A percentile compares a stretch with the other conserved stretches of the same genome.
Conservation (phyloP, 2,329 filamentous ascomycete species). For the Chrysoporthe puriensis region DNA sequence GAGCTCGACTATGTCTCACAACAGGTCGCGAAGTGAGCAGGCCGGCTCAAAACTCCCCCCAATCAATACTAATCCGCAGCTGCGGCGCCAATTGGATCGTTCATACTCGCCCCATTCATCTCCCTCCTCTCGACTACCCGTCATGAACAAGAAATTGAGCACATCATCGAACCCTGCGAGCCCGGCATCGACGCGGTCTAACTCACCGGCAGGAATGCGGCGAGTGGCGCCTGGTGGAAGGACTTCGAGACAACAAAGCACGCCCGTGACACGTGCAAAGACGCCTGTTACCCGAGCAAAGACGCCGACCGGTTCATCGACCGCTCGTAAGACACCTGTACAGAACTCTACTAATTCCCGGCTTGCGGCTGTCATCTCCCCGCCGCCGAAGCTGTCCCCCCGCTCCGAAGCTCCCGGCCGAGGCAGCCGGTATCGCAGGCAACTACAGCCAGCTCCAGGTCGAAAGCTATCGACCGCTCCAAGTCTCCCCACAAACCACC, state of each 20-base stretch:
- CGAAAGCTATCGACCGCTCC: slow-evolving; percentile 63
- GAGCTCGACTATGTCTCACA: slow-evolving; percentile 46
- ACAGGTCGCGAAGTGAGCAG: slow-evolving; percentile 65
- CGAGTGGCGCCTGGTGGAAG: slow-evolving; percentile 44
- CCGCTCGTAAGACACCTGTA: slow-evolving; percentile 43
- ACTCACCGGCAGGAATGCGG: slow-evolving; percentile 55
- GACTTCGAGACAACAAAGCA: slow-evolving; percentile 39
- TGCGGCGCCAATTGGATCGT: slow-evolving; percentile 24
- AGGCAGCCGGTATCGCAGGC: slow-evolving; percentile 76
- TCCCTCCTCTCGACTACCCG: slow-evolving; percentile 43
- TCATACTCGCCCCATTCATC: slow-evolving; percentile 35
- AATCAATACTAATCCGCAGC: slow-evolving; percentile 23
- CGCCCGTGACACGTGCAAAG: slow-evolving; percentile 43
- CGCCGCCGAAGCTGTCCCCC: slow-evolving; percentile 74
- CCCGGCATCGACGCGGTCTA: slow-evolving; percentile 57
- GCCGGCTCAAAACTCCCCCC: slow-evolving; percentile 37
- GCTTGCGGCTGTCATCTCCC: slow-evolving; percentile 75
- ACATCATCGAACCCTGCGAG: slow-evolving; percentile 52
- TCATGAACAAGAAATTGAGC: slow-evolving; percentile 44
- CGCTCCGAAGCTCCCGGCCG: slow-evolving; percentile 80
- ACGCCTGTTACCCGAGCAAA: slow-evolving; percentile 48
- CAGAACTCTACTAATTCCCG: slow-evolving; percentile 57
- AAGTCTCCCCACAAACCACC: slow-evolving; percentile 46
- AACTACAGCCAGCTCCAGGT: slow-evolving; percentile 71
- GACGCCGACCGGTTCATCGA: slow-evolving; percentile 49